These are phyloP conservation scores for Phlebiopsis gigantea DNA, from an alignment of 768 basidiomycete genomes.

Conservation along the genomic window DNA sequence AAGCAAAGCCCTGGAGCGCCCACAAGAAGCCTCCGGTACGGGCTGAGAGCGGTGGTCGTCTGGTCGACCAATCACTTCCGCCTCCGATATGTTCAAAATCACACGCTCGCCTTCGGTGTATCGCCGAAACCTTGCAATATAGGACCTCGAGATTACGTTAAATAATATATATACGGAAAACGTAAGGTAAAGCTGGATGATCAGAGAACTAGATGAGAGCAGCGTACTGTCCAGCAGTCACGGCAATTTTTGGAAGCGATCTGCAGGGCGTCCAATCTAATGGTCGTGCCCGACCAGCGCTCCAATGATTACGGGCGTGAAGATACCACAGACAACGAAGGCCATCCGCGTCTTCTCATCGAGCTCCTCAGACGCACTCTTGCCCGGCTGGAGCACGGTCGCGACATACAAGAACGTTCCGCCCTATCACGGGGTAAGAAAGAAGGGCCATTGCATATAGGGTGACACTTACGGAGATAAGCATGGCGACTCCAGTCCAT, in stretches of 20 bases:
- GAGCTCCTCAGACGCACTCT: conserved; percentile 34
- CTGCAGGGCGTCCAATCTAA: neutral
- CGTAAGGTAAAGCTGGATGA: neutral
- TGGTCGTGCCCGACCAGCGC: conserved; percentile 53
- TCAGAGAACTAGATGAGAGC: too few species aligned
- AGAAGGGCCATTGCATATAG: neutral
- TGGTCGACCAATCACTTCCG: neutral
- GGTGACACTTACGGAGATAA: conserved; percentile 62
- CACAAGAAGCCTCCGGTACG: neutral
- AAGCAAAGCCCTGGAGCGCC: neutral
- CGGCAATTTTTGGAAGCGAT: neutral
- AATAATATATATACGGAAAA: neutral
- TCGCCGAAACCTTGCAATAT: neutral
- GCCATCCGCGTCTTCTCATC: conserved; percentile 40
- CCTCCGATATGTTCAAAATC: neutral
- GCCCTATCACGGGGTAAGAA: conserved; percentile 43
- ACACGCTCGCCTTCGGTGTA: neutral
- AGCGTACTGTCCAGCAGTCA: too few species aligned
- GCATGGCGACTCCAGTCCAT: conserved; percentile 72
- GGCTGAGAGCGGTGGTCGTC: neutral
- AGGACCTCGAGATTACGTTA: neutral
- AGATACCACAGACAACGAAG: conserved; percentile 63
- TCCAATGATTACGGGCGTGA: conserved; percentile 60
- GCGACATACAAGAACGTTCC: conserved; percentile 95
- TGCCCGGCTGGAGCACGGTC: conserved; percentile 74